A percentile compares a stretch with the other conserved stretches of the same genome.
These are phyloP conservation scores for Ustilago crameri DNA, from an alignment of 1,284 basidiomycete species.

Conservation along the genomic window DNA sequence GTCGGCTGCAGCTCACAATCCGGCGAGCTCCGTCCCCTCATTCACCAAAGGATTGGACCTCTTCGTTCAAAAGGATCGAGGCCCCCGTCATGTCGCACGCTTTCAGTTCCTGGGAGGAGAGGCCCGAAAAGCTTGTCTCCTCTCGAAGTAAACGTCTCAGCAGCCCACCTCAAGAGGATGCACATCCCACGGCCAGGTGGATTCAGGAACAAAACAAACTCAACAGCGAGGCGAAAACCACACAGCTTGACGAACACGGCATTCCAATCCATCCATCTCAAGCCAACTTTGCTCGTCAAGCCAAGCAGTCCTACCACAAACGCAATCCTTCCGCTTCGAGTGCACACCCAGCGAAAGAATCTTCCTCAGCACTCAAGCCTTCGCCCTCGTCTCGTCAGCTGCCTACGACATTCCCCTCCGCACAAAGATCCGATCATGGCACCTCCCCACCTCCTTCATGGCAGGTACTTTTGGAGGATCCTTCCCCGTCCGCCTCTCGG, in stretches of 20 bases:
- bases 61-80: too few relatives aligned
- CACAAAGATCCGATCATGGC: background rate
- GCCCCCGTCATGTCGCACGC: constrained; percentile 26
- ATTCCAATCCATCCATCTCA: constrained; percentile 35
- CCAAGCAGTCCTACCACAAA: constrained; percentile 2
- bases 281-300: constrained; percentile 8
- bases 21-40: too few relatives aligned
- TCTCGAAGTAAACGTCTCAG: constrained; percentile 4
- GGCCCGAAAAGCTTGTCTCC: constrained; percentile 35
- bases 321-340: constrained; percentile 6
- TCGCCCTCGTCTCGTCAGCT: constrained; percentile 22
- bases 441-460: constrained; percentile 13
- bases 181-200: constrained; percentile 25
- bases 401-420: background rate
- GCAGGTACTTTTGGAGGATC: constrained; percentile 2
- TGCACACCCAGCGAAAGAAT: constrained; percentile 1
- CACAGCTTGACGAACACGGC: constrained; percentile 39
- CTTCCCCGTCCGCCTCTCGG: constrained; percentile 17
- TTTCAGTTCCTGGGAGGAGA: constrained; percentile 39
- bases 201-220: constrained; percentile 22
- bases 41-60: too few relatives aligned
- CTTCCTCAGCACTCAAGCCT: constrained; percentile 16
- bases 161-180: background rate
- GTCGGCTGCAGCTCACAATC: background rate
- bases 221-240: constrained; percentile 7